Evolutionary conservation across 257 asterid genomes (phyloP), one percentile per base, ranked within the genome.

Genomic region (Misopates orontium): DNA sequence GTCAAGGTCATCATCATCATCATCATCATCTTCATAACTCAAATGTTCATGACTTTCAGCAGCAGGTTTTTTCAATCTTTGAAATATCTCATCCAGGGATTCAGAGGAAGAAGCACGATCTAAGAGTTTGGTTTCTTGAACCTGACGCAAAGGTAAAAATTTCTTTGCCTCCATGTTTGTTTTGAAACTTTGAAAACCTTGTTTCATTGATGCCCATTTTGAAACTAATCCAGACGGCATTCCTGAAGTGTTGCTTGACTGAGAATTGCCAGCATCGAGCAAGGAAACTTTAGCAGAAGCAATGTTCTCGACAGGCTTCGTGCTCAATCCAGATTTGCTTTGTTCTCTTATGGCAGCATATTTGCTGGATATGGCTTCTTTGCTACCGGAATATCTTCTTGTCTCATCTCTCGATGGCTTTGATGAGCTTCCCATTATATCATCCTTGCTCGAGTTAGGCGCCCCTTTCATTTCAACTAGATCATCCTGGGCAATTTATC

Each of bases 131-230:
- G 90, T 49, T 45, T 86, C 95, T 67, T 83, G 82, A 31, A 66
- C 73, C 74, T 90, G 96, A 49, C 89, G 92, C 45, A 76, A 19
- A 25, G 97, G 96, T 54, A 85, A 21, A 24, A 90, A 84, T 57
- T 78, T 84, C 71, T 88, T 94, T n/a, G 95, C 83, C 68, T 83
- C 99, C 10, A 94, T 49, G 65, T 77, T 90, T 14, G 96, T 61
- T 72, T 82, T 94, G 40, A 94, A 77, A 41, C 66, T 82, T 69
- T 90, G 96, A 56, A 93, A 88, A 48, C 99, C 96, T 22, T 90
- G 79, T 70, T 93, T 93, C 99, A 94, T 88, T 8, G 95, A 88
- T 11, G 97, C 96, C 99, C 97, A 94, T 73, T 75, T 88, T 41
- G 96, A 83, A 69, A 95, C 90, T 74, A 94, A 75, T 68, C 96